Base-by-base conservation (phyloP, 371 early-diverging fungal genomes). In the Cokeromyces recurvatus region DNA sequence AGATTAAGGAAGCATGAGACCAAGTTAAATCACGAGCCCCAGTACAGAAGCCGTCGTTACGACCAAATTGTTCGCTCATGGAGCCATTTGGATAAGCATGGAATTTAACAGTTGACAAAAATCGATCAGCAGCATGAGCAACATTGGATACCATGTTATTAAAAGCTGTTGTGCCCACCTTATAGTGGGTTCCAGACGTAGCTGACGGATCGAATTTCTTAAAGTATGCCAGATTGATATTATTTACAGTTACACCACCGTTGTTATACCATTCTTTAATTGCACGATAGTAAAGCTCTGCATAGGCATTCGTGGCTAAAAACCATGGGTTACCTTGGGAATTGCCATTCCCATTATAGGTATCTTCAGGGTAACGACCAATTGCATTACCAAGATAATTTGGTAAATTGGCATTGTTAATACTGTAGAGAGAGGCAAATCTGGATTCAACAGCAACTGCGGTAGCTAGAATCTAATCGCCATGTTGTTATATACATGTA, bases 1-100 rank as follows among this genome's bases (percentile, higher is more conserved):
- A 69, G 8, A 74, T 48, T 23, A 79, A 55, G 9, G 81, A 57
- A 3, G 81, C 82, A 48, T 87, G 82, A 47, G 71, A 72, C 89
- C 89, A 88, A 1, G 89, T 89, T 54, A 89, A 53, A 43, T 87
- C 74, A 3, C 51, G 29, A 22, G 88, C 89, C 9, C 86, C 85
- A 4, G 54, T 65, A 16, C 59, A 55, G 16, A 48, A 54, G 1
- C 89, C 89, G 1, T 55, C 59, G 19, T 41, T 15, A 4, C 73
- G 52, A 25, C 66, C 32, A 51, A 70, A 80, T 66, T 88, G 83
- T 59, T 87, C 88, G 32, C 55, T 36, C 54, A 86, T 64, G 4
- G 59, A 62, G 16, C 70, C 74, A 24, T 78, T 77, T 1, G 41
- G 42, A 7, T 48, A 57, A n/a, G 68, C 62, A 46, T 84, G 84